These are phyloP conservation scores for Radiomyces spectabilis DNA, from an alignment of 192 early-diverging fungal genomes.

Conservation along the genomic window DNA sequence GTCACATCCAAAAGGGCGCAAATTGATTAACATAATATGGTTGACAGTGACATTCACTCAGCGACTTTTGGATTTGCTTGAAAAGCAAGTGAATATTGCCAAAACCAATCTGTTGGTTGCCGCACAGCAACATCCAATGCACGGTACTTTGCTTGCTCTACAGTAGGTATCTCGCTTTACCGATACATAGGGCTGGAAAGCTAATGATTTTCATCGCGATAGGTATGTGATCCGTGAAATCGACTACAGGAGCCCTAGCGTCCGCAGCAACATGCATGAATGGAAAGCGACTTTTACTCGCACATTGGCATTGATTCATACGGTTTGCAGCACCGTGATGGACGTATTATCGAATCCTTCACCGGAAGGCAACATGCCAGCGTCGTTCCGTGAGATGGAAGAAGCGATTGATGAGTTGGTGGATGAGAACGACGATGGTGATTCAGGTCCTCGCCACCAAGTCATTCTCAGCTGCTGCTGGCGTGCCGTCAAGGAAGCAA, in stretches of 20 bases:
- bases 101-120: slow-evolving; percentile 39
- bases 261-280: slow-evolving; percentile 32
- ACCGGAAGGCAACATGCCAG: slow-evolving; percentile 87
- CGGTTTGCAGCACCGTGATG: slow-evolving; percentile 52
- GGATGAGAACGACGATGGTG: slow-evolving; percentile 31
- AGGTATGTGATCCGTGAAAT: slow-evolving; percentile 57
- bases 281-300: slow-evolving; percentile 47
- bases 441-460: slow-evolving; percentile 65
- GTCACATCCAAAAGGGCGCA: not conserved
- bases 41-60: slow-evolving; percentile 19
- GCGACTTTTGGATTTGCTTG: slow-evolving; percentile 41
- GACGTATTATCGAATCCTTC: slow-evolving; percentile 69
- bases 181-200: not conserved
- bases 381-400: slow-evolving; percentile 67
- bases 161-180: slow-evolving; percentile 14
- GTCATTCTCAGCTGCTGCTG: slow-evolving; percentile 87
- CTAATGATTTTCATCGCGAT: too few relatives aligned
- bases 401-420: slow-evolving; percentile 43
- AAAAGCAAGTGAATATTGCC: slow-evolving; percentile 39
- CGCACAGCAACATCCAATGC: slow-evolving; percentile 46
- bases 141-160: slow-evolving; percentile 44
- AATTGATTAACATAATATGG: not conserved
- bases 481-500: slow-evolving; percentile 86
- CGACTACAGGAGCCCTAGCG: slow-evolving; percentile 35
- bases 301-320: slow-evolving; percentile 40